Base-by-base conservation (phyloP, 495 filamentous ascomycete species). In the Jackrogersella minutella region DNA sequence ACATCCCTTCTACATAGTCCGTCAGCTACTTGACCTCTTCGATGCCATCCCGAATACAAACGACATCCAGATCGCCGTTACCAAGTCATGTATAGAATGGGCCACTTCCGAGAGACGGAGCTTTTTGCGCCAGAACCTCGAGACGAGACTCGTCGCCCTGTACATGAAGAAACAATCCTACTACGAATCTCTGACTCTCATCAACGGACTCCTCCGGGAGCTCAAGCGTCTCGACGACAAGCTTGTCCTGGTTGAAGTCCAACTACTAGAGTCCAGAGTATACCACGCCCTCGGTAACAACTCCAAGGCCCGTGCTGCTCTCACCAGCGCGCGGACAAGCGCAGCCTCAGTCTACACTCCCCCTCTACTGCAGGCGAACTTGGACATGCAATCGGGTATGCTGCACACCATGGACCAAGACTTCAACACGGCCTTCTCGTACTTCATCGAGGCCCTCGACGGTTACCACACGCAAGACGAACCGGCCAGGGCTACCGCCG, bases 341-440 rank as follows among this genome's bases (percentile, higher is more conserved):
- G 95, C 95, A 40, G 95, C 96, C 28, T 93, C 92, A 22, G 96
- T 98, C 58, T 99, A 99, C 81, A 97, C 92, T 14, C 95, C 96
- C 22, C 95, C 95, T 9, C 86, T 96, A 58, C 85, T 98, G 62
- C 95, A 99, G 80, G 96, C 95, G 37, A 91, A 93, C 66, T 83
- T 99, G 56, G 95, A 99, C 70, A 98, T 98, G 96, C 95, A 99
- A 80, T 96, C 91, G 52, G 95, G 95, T 69, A 97, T 97, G 88
- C 85, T 99, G 19, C 95, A 99, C 77, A 95, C 95, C 17, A 96
- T 98, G 80, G 95, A 99, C 80, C 89, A 91, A 79, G 95, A 99
- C 80, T 99, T 98, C 85, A 96, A 94, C 79, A 99, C 95, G 11
- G 91, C 96, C 28, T 98, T 86, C 82, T 96, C 92, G 41, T 99